Evolutionary conservation across 345 rosid genomes (phyloP), one percentile per base, ranked within the genome.

Genomic region (Lepidium aucheri): DNA sequence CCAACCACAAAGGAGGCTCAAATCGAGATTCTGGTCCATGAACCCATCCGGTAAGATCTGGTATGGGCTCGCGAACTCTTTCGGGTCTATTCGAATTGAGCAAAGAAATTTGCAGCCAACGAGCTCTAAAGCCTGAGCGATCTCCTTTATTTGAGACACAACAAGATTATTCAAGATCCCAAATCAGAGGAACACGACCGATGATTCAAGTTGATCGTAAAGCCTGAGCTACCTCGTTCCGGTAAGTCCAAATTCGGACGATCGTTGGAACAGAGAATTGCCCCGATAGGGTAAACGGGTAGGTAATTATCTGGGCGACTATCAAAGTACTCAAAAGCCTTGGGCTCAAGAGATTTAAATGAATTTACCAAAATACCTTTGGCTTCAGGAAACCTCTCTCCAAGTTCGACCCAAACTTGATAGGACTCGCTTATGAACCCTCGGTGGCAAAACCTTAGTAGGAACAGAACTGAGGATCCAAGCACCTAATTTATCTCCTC

Each of bases 101-200:
- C 82, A 82, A 18, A 77, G 18, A 54, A 80, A 78, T 24, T 68
- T 64, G 60, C 60, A 65, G 59, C 60, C 49, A 3, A 51, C 65
- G 13, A 65, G 35, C 47, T 73, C 72, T 14, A 85, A 49, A 13
- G 81, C 90, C 9, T 47, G 62, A 11, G 85, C 80, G 0, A 79
- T 74, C 63, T 83, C 84, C 10, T 74, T 72, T 3, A 76, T 55
- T 46, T 85, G 87, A 10, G 67, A 6, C 0, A 1, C 66, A 4
- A 3, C 49, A 46, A 78, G 70, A n/a, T 9, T 76, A 24, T 70
- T 78, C 20, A 56, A 10, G 70, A 80, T 81, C 32, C 85, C 86
- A 42, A 80, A 83, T 42, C 83, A 83, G 5, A 85, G 72, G 74
- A 80, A 83, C 47, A 80, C 77, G 8, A 79, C 88, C 2, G 81